Percentiles rank a stretch among this genome's conserved stretches.
Conservation (phyloP, 2,329 filamentous ascomycete genomes). For the Rhynchosporium agropyri region DNA sequence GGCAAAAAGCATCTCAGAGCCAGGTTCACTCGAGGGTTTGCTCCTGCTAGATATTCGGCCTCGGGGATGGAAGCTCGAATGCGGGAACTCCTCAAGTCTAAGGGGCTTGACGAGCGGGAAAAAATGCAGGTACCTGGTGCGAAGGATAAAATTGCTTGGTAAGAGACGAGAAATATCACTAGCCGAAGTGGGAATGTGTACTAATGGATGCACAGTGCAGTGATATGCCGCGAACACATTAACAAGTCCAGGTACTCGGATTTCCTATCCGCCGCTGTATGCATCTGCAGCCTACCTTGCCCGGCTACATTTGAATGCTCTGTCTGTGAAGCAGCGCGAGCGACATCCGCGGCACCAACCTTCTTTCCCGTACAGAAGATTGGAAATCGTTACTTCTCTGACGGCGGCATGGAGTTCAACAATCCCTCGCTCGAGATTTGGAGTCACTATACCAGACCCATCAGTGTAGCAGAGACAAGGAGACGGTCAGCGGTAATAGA, state of each 20-base stretch:
- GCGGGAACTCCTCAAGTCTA: not conserved
- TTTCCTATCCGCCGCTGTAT: conserved; percentile 12
- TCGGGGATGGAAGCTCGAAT: conserved; percentile 1
- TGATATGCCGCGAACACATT: not conserved
- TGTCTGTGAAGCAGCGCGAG: conserved; percentile 38
- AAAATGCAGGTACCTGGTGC: not conserved
- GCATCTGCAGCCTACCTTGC: conserved; percentile 16
- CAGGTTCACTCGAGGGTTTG: conserved; percentile 15
- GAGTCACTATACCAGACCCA: not conserved
- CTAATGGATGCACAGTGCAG: not conserved
- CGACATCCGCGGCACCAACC: conserved; percentile 40
- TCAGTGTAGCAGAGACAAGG: not conserved
- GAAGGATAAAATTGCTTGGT: not conserved
- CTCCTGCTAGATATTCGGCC: conserved; percentile 16
- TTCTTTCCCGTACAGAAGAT: conserved; percentile 39
- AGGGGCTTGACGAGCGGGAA: not conserved
- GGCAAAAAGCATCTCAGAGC: conserved; percentile 17
- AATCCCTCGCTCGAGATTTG: conserved; percentile 30
- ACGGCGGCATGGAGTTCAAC: conserved; percentile 38
- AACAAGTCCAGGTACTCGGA: not conserved
- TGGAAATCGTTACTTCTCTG: conserved; percentile 31
- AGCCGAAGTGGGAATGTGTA: not conserved
- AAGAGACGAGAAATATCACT: not conserved
- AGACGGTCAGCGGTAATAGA: not conserved
- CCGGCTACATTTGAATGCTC: conserved; percentile 5